Evolutionary conservation across 805 yeast genomes (phyloP), one percentile per base, ranked within the genome.

Genomic region (Candida andamanensis): DNA sequence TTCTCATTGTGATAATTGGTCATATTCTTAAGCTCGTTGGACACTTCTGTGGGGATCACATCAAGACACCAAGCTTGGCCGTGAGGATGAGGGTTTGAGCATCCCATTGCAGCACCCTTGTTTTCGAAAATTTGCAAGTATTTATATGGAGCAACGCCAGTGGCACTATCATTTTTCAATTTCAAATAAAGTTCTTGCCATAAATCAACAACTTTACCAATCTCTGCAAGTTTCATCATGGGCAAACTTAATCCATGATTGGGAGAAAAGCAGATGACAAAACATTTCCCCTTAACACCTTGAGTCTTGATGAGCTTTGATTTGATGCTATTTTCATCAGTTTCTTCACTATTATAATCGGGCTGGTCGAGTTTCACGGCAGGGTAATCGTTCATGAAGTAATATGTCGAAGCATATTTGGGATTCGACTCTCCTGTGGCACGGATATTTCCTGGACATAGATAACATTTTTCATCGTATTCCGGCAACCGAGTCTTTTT

Each of bases 41-140:
- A 66, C 7, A 82, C 83, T 56, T 80, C 87, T 22, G 74, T 74
- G 5, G 90, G 89, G 10, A 80, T 59, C 5, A 66, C 54, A 41
- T 72, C 78, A 34, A 80, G 62, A 54, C 81, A 74, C 90, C 90
- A 81, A 10, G 82, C 85, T 58, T 81, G 90, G 17, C 89, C 85
- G 49, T 81, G 90, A 6, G 89, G 87, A 55, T 81, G 90, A 2
- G 85, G 81, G 49, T 81, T 81, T 3, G 86, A 80, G 49, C 89
- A 81, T 24, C 89, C 89, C 89, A 81, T 81, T 5, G 84, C 81
- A 25, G 77, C 63, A 18, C 89, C 89, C 54, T 81, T 81, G 52
- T 81, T 81, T 52, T 81, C 90, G 50, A 81, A 81, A 23, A 81
- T 77, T 57, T 80, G 87, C 39, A 80, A 56, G 54, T 81, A 80